A percentile compares a stretch with the other conserved stretches of the same genome.
Evolutionary conservation across 805 yeast genomes (phyloP).

Genomic region (Monosporozyma yasuniensis): DNA sequence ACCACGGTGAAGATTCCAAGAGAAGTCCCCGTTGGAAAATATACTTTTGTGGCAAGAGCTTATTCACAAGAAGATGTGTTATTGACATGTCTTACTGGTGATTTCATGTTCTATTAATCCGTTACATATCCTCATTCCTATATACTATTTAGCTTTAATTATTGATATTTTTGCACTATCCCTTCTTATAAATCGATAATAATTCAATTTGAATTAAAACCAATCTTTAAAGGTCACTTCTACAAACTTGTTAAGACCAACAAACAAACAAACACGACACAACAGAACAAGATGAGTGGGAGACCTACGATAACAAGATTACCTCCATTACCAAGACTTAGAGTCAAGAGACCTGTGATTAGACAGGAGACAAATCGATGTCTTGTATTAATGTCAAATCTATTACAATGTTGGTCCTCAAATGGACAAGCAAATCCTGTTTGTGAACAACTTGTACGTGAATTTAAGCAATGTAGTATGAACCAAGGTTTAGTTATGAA

Average conservation of each 20-base stretch:
- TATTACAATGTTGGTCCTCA: slow-evolving; percentile 93
- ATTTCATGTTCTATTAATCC: slow-evolving; percentile 36
- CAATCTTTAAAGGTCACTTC: not conserved
- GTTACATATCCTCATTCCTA: not conserved
- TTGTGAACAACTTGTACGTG: slow-evolving; percentile 58
- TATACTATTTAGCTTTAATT: not conserved
- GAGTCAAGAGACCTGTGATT: slow-evolving; percentile 55
- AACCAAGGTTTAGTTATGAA: not conserved
- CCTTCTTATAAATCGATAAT: not conserved
- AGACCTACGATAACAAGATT: slow-evolving; percentile 34
- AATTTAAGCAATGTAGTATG: slow-evolving; percentile 65
- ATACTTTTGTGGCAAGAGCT: slow-evolving; percentile 81
- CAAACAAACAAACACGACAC: not conserved
- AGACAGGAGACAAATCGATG: slow-evolving; percentile 61
- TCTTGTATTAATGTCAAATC: slow-evolving; percentile 69
- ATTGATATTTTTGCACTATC: not conserved
- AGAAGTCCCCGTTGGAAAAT: slow-evolving; percentile 93
- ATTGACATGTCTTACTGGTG: slow-evolving; percentile 76
- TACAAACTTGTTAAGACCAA: not conserved
- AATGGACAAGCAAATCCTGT: slow-evolving; percentile 71
- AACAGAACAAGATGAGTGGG: not conserved
- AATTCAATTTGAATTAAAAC: not conserved
- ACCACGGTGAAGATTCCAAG: slow-evolving; percentile 78
- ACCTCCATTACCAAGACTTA: slow-evolving; percentile 69
- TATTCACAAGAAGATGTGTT: slow-evolving; percentile 74